phyloP scores from a whole-genome alignment of 176 grass and related monocot species.

The Oropetium thomaeum region DNA sequence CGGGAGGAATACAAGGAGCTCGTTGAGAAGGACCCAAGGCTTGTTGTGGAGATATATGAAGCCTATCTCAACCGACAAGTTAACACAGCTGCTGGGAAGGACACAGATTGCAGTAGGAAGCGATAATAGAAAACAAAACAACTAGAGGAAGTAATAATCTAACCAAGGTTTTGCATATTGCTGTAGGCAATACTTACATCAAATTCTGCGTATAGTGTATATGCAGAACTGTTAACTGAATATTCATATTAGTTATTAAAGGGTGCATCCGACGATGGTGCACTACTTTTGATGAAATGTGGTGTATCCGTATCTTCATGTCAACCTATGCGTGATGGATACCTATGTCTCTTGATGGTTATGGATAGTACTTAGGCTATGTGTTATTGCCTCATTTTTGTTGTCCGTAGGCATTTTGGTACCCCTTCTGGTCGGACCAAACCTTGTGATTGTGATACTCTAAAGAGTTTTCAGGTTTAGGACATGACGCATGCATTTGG shows the following conservation, averaged over 20 bases:
- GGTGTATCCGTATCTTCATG: background rate
- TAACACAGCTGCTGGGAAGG: slow-evolving; percentile 58
- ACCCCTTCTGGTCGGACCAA: background rate
- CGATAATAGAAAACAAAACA: background rate
- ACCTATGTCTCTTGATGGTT: background rate
- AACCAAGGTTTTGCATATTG: background rate
- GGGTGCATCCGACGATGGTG: background rate
- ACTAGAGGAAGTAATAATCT: background rate
- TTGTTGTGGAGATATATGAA: slow-evolving; percentile 92
- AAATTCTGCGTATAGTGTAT: background rate
- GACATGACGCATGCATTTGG: no score
- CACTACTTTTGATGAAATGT: background rate
- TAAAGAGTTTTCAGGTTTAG: no score
- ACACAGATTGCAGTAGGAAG: slow-evolving; percentile 42
- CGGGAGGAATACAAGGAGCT: slow-evolving; percentile 85
- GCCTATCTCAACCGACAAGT: slow-evolving; percentile 76
- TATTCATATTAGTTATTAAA: background rate
- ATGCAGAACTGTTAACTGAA: background rate
- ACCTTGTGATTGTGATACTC: background rate
- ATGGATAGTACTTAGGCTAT: background rate
- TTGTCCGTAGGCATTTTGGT: background rate
- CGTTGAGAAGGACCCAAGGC: slow-evolving; percentile 85
- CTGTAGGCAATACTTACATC: background rate
- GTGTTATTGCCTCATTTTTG: background rate
- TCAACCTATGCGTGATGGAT: background rate